phyloP scores from a whole-genome alignment of 2,329 filamentous ascomycete genomes.

The Sphaerostilbella broomeana region DNA sequence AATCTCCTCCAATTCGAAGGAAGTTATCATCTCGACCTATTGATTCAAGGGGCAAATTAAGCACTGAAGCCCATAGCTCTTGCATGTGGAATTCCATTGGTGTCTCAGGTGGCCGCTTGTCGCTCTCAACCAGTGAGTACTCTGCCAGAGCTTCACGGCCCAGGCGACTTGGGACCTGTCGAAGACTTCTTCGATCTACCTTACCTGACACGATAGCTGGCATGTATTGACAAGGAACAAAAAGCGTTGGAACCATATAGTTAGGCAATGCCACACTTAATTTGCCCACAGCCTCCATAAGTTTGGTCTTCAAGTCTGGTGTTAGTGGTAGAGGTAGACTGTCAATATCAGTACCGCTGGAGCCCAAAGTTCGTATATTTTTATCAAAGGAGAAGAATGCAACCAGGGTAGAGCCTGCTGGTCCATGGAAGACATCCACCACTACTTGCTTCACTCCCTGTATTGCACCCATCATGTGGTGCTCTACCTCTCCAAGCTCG shows the following conservation, averaged over 20 bases:
- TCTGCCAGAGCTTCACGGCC: conserved; percentile 3
- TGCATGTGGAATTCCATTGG: conserved; percentile 10
- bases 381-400: conserved; percentile 9
- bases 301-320: not conserved
- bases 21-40: conserved; percentile 14
- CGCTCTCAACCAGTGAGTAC: conserved; percentile 6
- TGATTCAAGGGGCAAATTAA: conserved; percentile 3
- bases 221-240: conserved; percentile 11
- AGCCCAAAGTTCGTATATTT: not conserved
- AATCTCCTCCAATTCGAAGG: conserved; percentile 13
- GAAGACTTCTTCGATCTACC: conserved; percentile 6
- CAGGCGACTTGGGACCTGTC: not conserved
- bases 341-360: not conserved
- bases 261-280: conserved; percentile 2
- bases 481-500: conserved; percentile 11
- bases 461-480: not conserved
- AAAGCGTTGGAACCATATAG: conserved; percentile 11
- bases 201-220: conserved; percentile 9
- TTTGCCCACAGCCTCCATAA: conserved; percentile 1
- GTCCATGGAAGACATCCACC: conserved; percentile 8
- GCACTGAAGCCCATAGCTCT: conserved; percentile 8
- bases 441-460: conserved; percentile 1
- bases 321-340: conserved; percentile 5
- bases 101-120: conserved; percentile 6
- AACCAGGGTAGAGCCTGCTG: conserved; percentile 3